These are phyloP conservation scores for Trichoderma erinaceum DNA, from an alignment of 495 filamentous ascomycete genomes.

Conservation along the genomic window DNA sequence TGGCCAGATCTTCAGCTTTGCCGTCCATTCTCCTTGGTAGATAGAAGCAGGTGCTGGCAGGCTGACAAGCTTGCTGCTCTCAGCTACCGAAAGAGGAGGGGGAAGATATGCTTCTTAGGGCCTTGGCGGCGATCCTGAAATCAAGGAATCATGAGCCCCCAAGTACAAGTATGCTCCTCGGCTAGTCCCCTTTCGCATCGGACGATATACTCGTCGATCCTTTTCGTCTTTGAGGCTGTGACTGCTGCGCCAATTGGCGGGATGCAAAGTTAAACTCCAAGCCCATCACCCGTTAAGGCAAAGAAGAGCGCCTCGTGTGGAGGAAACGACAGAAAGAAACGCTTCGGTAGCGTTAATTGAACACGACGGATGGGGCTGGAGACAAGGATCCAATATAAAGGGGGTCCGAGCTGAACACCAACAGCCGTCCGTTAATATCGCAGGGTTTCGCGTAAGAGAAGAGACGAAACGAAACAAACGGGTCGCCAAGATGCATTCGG, in stretches of 20 bases:
- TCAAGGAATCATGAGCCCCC: background rate
- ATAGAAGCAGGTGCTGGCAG: background rate
- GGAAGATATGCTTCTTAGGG: background rate
- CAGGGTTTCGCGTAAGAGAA: background rate
- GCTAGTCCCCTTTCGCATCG: background rate
- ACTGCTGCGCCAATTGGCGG: background rate
- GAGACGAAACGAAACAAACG: background rate
- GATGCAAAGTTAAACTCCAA: background rate
- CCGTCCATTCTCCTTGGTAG: background rate
- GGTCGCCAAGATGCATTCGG: background rate
- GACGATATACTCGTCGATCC: background rate
- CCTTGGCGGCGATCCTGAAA: constrained; percentile 12
- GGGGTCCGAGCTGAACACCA: background rate
- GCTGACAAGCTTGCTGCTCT: background rate
- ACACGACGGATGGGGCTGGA: background rate
- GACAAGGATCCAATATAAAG: constrained; percentile 3
- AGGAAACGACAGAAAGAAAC: background rate
- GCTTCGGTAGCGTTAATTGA: constrained; percentile 6
- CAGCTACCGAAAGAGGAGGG: constrained; percentile 1
- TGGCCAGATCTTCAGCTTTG: background rate
- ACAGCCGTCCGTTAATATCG: background rate
- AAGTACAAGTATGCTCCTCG: background rate
- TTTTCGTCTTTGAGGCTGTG: background rate
- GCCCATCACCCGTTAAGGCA: constrained; percentile 1
- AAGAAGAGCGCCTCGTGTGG: background rate